Evolutionary conservation across 2,329 filamentous ascomycete species (phyloP).

Genomic region (Phyllosticta paracitricarpa): DNA sequence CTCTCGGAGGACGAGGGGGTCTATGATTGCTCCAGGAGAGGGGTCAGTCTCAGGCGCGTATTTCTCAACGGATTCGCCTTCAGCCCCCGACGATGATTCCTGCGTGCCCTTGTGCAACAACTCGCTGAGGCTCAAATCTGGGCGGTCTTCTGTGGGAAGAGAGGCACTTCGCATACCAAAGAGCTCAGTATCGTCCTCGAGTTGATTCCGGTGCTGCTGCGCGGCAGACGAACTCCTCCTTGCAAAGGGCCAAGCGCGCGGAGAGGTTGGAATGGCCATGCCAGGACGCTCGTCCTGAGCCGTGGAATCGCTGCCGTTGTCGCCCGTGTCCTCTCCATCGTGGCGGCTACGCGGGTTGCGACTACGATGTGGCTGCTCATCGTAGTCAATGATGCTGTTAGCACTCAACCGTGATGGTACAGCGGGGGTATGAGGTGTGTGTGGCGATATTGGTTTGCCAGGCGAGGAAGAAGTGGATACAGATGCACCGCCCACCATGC

Average conservation of each 20-base stretch:
- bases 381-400: slow-evolving; percentile 71
- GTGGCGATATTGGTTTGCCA: slow-evolving; percentile 76
- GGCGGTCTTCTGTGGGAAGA: slow-evolving; percentile 54
- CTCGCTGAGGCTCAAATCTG: slow-evolving; percentile 55
- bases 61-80: background rate
- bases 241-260: slow-evolving; percentile 40
- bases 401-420: slow-evolving; percentile 90
- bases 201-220: slow-evolving; percentile 50
- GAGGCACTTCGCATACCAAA: slow-evolving; percentile 58
- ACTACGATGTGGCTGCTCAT: slow-evolving; percentile 26
- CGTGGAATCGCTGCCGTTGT: slow-evolving; percentile 16
- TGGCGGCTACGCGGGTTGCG: slow-evolving; percentile 15
- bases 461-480: slow-evolving; percentile 81
- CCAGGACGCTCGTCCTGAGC: slow-evolving; percentile 19
- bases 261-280: slow-evolving; percentile 65
- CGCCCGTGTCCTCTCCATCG: slow-evolving; percentile 12
- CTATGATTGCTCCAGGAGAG: background rate
- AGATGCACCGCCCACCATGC: slow-evolving; percentile 54
- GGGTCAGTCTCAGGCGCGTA: slow-evolving; percentile 1
- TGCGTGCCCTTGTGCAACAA: slow-evolving; percentile 31
- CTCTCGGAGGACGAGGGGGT: background rate
- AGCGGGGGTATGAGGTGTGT: slow-evolving; percentile 85
- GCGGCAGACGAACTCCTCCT: slow-evolving; percentile 61
- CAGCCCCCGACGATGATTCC: background rate
- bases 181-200: slow-evolving; percentile 54